Percentiles rank a stretch among this genome's conserved stretches.
Conservation (phyloP, 192 early-diverging fungal species). For the Obelidium mucronatum region DNA sequence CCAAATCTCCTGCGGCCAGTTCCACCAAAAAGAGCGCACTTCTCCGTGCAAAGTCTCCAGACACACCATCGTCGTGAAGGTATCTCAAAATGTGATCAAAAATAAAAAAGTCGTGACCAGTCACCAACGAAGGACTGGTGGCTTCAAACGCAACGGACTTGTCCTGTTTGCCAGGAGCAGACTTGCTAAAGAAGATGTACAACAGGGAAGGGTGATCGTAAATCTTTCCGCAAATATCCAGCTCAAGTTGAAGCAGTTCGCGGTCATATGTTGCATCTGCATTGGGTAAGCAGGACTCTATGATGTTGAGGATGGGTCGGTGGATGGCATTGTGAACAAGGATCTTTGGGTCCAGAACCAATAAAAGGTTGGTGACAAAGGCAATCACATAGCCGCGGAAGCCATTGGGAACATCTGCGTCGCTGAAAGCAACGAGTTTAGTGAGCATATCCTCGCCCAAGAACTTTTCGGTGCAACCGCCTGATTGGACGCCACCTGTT, state of each 20-base stretch:
- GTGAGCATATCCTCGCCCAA: slow-evolving; percentile 84
- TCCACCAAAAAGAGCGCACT: slow-evolving; percentile 87
- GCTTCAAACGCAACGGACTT: slow-evolving; percentile 13
- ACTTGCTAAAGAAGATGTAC: slow-evolving; percentile 79
- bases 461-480: slow-evolving; percentile 90
- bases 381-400: slow-evolving; percentile 82
- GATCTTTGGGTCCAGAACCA: slow-evolving; percentile 86
- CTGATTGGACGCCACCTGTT: slow-evolving; percentile 58
- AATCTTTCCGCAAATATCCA: slow-evolving; percentile 82
- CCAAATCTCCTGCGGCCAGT: slow-evolving; percentile 73
- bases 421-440: slow-evolving; percentile 79
- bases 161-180: background rate
- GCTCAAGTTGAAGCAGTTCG: slow-evolving; percentile 66
- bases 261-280: slow-evolving; percentile 38
- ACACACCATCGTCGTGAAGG: slow-evolving; percentile 87
- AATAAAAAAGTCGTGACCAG: slow-evolving; percentile 78
- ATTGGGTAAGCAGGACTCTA: slow-evolving; percentile 66
- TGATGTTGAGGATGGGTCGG: slow-evolving; percentile 79
- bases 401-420: slow-evolving; percentile 79
- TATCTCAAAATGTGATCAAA: slow-evolving; percentile 90
- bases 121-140: slow-evolving; percentile 14
- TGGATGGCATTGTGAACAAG: slow-evolving; percentile 91
- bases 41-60: slow-evolving; percentile 82
- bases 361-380: slow-evolving; percentile 81
- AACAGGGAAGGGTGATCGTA: slow-evolving; percentile 75